Percentiles rank a stretch among this genome's conserved stretches.
phyloP scores from a whole-genome alignment of 306 rosid genomes.

The Dryas alaskensis region DNA sequence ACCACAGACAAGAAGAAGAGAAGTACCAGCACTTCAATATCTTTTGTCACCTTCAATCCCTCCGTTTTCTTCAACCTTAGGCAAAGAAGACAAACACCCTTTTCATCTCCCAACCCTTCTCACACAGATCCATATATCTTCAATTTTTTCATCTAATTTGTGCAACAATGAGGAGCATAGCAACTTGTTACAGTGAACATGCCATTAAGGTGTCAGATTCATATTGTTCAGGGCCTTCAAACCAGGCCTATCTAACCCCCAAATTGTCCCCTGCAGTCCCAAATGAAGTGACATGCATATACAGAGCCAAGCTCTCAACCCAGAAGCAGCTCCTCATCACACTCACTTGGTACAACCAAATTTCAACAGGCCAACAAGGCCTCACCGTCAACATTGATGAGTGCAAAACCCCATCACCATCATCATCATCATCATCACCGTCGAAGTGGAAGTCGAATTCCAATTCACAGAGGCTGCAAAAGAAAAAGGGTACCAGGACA shows the following conservation, averaged over 20 bases:
- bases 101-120: slow-evolving; percentile 4
- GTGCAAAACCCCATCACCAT: not conserved
- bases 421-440: not conserved
- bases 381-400: slow-evolving; percentile 35
- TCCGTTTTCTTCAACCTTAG: slow-evolving; percentile 23
- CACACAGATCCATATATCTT: slow-evolving; percentile 7
- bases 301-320: slow-evolving; percentile 44
- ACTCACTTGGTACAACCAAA: slow-evolving; percentile 50
- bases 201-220: slow-evolving; percentile 79
- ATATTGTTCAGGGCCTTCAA: slow-evolving; percentile 76
- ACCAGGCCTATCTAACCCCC: slow-evolving; percentile 41
- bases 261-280: slow-evolving; percentile 43
- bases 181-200: slow-evolving; percentile 86
- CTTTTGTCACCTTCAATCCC: slow-evolving; percentile 44
- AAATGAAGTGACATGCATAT: slow-evolving; percentile 46
- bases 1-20: slow-evolving; percentile 14
- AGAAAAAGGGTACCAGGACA: slow-evolving; percentile 41
- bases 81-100: slow-evolving; percentile 27
- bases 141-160: slow-evolving; percentile 11
- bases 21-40: not conserved
- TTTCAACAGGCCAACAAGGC: slow-evolving; percentile 42
- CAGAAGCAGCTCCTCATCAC: slow-evolving; percentile 43
- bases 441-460: slow-evolving; percentile 15
- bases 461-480: slow-evolving; percentile 22
- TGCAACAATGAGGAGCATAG: slow-evolving; percentile 60